These are phyloP conservation scores for Suillus decipiens DNA, from an alignment of 768 basidiomycete species.

Conservation along the genomic window DNA sequence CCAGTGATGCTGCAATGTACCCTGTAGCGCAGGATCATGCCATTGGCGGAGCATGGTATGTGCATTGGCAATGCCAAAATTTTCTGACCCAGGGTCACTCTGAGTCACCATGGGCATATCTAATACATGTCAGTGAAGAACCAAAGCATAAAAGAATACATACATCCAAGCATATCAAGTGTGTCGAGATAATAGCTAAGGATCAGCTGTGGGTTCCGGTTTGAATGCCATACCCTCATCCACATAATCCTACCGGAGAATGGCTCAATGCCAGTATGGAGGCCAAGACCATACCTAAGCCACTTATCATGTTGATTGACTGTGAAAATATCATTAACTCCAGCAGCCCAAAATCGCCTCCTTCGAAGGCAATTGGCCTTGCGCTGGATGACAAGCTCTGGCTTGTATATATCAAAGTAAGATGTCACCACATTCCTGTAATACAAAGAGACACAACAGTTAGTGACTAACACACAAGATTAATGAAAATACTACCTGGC, in stretches of 20 bases:
- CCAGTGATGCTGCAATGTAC: conserved; percentile 44
- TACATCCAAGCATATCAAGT: conserved; percentile 22
- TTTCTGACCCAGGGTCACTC: conserved; percentile 46
- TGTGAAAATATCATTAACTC: conserved; percentile 38
- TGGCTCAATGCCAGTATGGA: conserved; percentile 41
- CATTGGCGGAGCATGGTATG: conserved; percentile 41
- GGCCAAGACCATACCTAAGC: conserved; percentile 37
- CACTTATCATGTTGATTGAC: conserved; percentile 52
- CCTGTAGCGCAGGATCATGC: conserved; percentile 39
- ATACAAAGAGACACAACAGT: background rate
- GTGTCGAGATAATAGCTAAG: conserved; percentile 36
- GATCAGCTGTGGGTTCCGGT: conserved; percentile 38
- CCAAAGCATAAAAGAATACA: too few species aligned
- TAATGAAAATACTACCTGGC: too few species aligned
- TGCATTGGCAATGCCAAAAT: conserved; percentile 46
- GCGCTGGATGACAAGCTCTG: too few species aligned
- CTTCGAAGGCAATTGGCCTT: conserved; percentile 15
- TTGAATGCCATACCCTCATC: conserved; percentile 46
- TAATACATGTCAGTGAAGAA: too few species aligned
- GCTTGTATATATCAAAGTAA: too few species aligned
- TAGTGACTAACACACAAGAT: too few species aligned
- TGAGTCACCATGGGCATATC: conserved; percentile 43
- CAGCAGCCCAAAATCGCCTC: conserved; percentile 38
- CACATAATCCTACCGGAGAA: conserved; percentile 35
- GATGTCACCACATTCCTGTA: too few species aligned